Conservation (phyloP, 306 rosid species). For the Gastrolobium bilobum region DNA sequence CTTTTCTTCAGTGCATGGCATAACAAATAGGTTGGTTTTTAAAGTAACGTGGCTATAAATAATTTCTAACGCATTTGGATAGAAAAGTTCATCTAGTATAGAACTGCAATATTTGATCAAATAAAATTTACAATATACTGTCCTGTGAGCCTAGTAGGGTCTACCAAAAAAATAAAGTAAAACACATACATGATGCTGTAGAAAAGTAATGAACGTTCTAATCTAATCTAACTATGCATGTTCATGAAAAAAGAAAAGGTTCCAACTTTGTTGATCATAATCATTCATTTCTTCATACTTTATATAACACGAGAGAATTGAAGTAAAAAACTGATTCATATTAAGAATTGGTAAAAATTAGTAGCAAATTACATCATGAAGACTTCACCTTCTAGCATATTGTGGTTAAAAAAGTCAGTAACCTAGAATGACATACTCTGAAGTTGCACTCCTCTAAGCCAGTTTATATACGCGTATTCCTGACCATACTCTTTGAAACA, state of each 20-base stretch:
- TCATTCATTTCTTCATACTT: not conserved
- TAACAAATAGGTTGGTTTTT: not conserved
- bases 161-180: too few relatives aligned
- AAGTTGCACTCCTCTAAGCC: slow-evolving; percentile 5
- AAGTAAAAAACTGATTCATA: slow-evolving; percentile 10
- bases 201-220: not conserved
- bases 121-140: too few relatives aligned
- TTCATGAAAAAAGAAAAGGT: not conserved
- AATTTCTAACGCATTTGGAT: not conserved
- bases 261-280: not conserved
- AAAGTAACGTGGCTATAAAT: not conserved
- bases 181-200: too few relatives aligned
- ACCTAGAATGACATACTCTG: slow-evolving; percentile 3
- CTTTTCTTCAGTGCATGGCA: not conserved
- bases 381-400: not conserved
- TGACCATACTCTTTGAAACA: slow-evolving; percentile 35
- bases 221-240: not conserved
- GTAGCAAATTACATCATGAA: slow-evolving; percentile 20
- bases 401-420: not conserved
- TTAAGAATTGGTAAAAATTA: slow-evolving; percentile 25
- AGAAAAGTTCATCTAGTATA: not conserved
- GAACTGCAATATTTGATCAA: too few relatives aligned
- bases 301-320: not conserved
- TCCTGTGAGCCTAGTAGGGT: too few relatives aligned
- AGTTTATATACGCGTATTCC: slow-evolving; percentile 31